Evolutionary conservation across 1,139 yeast species (phyloP), one percentile per base, ranked within the genome.

Genomic region (Saccharomyces hybrid): DNA sequence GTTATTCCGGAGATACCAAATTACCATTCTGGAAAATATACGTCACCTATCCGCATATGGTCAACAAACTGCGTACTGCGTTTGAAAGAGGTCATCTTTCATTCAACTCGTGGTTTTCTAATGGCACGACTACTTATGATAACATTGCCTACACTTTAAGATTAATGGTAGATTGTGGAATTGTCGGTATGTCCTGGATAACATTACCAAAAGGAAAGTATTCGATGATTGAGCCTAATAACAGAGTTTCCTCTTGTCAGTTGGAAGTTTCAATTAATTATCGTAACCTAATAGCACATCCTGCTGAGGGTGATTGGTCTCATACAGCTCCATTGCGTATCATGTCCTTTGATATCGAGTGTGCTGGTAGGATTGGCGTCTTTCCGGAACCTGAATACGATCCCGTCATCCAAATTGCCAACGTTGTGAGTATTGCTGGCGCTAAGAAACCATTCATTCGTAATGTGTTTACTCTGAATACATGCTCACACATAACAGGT

Each of bases 161-260:
- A 61, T 76, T 91, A 69, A 90, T 95, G 96, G 83, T 93, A 52
- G 99, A 95, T 71, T 85, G 96, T 70, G 81, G 85, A 52, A 85
- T 88, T 57, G 87, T 93, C 0, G 99, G 99, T 49, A 93, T 95
- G 99, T 87, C 96, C 27, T 95, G 99, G 99, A 78, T 95, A 47
- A 88, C 97, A 0, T 76, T 93, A 26, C 98, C 98, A 0, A 81
- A 78, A 54, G 83, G 83, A 0, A 86, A 81, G 62, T 95, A 90
- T 68, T 62, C 66, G 1, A 56, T 84, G 56, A 76, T 82, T 5
- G 66, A 73, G 0, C 59, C 65, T 0, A 55, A 67, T 8, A 58
- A 68, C 16, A 75, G 73, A 58, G 77, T 83, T 3, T 88, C 97
- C 0, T 80, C 86, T 0, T 88, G 97, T 70, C 99, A 95, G 69